Evolutionary conservation across 2,329 filamentous ascomycete species (phyloP).

Genomic region (Sporothrix pallida): DNA sequence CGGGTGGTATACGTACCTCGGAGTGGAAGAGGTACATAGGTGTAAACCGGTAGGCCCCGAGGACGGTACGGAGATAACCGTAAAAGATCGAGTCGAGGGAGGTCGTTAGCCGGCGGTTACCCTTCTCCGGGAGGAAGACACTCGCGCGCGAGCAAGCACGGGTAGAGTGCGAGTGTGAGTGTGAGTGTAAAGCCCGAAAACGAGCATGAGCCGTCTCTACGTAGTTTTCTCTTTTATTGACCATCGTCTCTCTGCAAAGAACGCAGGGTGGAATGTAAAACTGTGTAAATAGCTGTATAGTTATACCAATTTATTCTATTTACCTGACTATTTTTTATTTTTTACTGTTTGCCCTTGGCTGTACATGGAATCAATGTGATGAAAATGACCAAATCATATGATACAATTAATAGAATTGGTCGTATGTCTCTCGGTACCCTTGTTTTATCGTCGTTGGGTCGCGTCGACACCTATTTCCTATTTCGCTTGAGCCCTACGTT

Average conservation of each 20-base stretch:
- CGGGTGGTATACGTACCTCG: background rate
- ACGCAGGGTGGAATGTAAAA: conserved; percentile 3
- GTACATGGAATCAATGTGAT: no score
- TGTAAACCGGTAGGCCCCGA: no score
- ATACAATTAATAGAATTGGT: background rate
- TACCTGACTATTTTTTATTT: no score
- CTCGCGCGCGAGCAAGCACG: no score
- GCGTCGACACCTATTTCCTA: background rate
- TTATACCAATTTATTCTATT: no score
- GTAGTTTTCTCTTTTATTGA: background rate
- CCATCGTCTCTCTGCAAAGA: background rate
- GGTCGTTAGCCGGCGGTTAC: background rate
- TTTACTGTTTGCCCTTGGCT: no score
- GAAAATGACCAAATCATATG: no score
- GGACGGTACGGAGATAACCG: background rate
- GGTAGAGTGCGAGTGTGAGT: no score
- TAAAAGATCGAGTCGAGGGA: background rate
- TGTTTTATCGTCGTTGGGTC: background rate
- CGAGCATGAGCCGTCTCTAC: no score
- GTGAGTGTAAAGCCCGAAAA: no score
- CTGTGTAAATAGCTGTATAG: no score
- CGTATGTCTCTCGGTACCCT: background rate
- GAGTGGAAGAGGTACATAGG: no score
- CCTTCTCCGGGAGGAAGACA: background rate
- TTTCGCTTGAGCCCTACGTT: background rate